Base-by-base conservation (phyloP, 805 yeast genomes). In the Barnettozyma pratensis region DNA sequence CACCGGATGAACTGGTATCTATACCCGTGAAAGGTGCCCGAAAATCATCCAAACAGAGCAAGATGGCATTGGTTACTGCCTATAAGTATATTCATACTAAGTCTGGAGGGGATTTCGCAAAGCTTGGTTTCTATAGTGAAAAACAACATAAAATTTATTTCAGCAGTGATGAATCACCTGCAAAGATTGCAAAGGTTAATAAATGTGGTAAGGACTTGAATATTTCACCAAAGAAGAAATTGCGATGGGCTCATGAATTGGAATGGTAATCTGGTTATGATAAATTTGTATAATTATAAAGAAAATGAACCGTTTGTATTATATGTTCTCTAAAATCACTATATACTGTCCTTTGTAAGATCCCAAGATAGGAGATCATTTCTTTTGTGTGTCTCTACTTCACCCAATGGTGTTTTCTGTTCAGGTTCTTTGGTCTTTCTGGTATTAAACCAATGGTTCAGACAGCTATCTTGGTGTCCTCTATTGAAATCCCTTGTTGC, bases 1-100 rank as follows among this genome's bases (percentile, higher is more conserved):
- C 72, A 47, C 67, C 69, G 2, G 74, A 77, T 48, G 86, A 81
- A 57, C 67, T 78, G 19, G 85, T 81, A 5, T 80, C 80, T 36
- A 80, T 81, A 14, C 86, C 86, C 2, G 47, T 54, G 1, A 42
- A 27, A 4, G 54, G 58, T 3, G 37, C 54, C 12, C 51, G 62
- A 19, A 47, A 38, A 30, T 47, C 56, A 3, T 32, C 48, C 3
- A 58, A 56, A 48, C 40, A 34, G 10, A 51, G 43, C 1, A 54
- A 52, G 28, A 28, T 45, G 5, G 63, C 63, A 4, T 44, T 57
- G 3, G 52, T 61, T 5, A 47, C 54, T 19, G 63, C 60, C 0
- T 42, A 46, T 4, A 34, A 47, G n/a, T 37, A 47, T 27, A 51
- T 45, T n/a, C 28, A 44, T 31, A 7, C 34, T 0, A 31, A 47